Evolutionary conservation across 148 eudicot genomes (phyloP).

Genomic region (Fallopia convolvulus): DNA sequence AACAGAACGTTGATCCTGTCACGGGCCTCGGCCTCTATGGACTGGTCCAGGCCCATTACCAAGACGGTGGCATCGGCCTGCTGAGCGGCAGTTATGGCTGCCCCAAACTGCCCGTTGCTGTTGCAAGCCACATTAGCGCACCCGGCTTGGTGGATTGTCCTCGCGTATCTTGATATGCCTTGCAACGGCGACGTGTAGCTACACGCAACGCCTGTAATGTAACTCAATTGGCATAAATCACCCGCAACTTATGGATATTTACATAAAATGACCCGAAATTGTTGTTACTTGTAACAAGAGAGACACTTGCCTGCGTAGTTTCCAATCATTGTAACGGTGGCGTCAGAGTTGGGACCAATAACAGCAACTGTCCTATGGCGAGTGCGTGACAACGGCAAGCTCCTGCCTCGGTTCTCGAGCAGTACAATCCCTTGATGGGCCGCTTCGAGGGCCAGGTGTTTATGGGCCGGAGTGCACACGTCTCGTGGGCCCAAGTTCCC

Average conservation of each 20-base stretch:
- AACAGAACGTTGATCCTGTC: slow-evolving; percentile 43
- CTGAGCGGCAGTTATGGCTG: slow-evolving; percentile 53
- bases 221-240: slow-evolving; percentile 18
- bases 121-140: slow-evolving; percentile 49
- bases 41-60: slow-evolving; percentile 73
- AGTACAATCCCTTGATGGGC: slow-evolving; percentile 90
- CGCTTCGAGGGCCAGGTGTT: slow-evolving; percentile 72
- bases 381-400: slow-evolving; percentile 48
- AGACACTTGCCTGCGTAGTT: slow-evolving; percentile 46
- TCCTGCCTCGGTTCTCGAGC: slow-evolving; percentile 40
- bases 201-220: slow-evolving; percentile 50
- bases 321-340: slow-evolving; percentile 52
- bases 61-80: slow-evolving; percentile 76
- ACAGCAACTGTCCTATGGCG: slow-evolving; percentile 36
- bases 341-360: slow-evolving; percentile 58
- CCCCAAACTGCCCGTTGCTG: slow-evolving; percentile 37
- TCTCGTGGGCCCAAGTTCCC: slow-evolving; percentile 61
- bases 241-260: slow-evolving; percentile 21
- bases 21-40: slow-evolving; percentile 58
- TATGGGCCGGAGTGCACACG: slow-evolving; percentile 62
- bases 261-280: not conserved
- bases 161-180: slow-evolving; percentile 61
- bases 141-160: slow-evolving; percentile 53
- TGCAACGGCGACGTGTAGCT: slow-evolving; percentile 62
- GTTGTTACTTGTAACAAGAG: too few relatives aligned